Evolutionary conservation across 371 early-diverging fungal genomes (phyloP), one percentile per base, ranked within the genome.

Genomic region (Saksenaea oblongispora): DNA sequence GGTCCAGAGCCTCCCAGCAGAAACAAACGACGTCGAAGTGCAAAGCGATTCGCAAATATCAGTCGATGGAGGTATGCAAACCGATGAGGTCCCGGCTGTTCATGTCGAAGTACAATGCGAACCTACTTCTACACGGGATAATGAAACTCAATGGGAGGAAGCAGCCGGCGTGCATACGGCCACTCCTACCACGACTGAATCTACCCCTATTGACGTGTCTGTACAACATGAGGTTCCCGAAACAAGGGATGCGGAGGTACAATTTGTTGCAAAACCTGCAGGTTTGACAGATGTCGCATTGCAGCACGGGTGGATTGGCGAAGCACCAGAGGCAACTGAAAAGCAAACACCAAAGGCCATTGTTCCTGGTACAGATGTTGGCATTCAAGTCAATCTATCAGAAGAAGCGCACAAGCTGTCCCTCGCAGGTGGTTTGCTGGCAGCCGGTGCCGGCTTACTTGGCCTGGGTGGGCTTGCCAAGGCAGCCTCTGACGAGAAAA

Each of bases 1-100:
- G 35, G 44, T 59, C 13, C 65, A 65, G 27, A 54, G 56, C 36
- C 34, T 37, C 37, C 39, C 41, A 18, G 65, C 65, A 5, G 65
- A 59, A 41, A 65, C 60, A 8, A 41, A 54, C 27, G 56, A 59
- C 11, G 39, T 28, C 34, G 55, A 54, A 17, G 44, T 55, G 7
- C 65, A 65, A 22, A 18, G 22, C 11, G 51, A 47, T 22, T 3
- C 22, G 24, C 0, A n/a, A 47, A 11, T 22, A 11, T 10, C 22
- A 9, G 51, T 22, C 51, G 51, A 47, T 11, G 18, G 22, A 22
- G 22, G 18, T 22, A 22, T 47, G 22, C 51, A 47, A 47, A 18
- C 51, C 3, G 51, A 47, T 18, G 10, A 22, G 10, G 10, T 47
- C 51, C 51, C 51, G 51, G 51, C 24, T 22, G 51, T 47, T 26